phyloP scores from a whole-genome alignment of 108 stramenopile genomes.

The Cyclostephanos tholiformis region DNA sequence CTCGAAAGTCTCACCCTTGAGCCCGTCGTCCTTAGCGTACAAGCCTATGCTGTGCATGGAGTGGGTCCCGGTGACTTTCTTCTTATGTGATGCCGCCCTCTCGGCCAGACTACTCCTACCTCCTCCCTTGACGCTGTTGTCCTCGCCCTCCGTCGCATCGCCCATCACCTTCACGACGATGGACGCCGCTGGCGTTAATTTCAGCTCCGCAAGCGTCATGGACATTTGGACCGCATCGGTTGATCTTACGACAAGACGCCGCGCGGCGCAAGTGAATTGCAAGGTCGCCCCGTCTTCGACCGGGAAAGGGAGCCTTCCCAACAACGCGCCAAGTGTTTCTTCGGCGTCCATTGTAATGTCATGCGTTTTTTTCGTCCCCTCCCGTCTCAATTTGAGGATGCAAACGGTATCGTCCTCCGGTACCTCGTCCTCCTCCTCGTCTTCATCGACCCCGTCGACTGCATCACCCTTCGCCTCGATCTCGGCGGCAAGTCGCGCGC shows the following conservation, averaged over 20 bases:
- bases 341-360: slow-evolving; percentile 57
- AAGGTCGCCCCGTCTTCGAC: slow-evolving; percentile 55
- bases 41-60: slow-evolving; percentile 91
- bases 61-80: slow-evolving; percentile 78
- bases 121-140: slow-evolving; percentile 9
- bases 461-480: slow-evolving; percentile 38
- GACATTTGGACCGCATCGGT: slow-evolving; percentile 59
- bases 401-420: slow-evolving; percentile 46
- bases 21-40: slow-evolving; percentile 83
- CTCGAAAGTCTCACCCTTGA: slow-evolving; percentile 82
- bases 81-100: slow-evolving; percentile 60
- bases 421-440: slow-evolving; percentile 38
- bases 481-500: slow-evolving; percentile 50
- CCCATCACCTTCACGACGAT: slow-evolving; percentile 67
- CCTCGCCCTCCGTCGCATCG: slow-evolving; percentile 17
- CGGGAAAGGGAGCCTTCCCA: slow-evolving; percentile 51
- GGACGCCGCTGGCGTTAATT: slow-evolving; percentile 63
- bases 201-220: slow-evolving; percentile 58
- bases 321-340: slow-evolving; percentile 55
- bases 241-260: slow-evolving; percentile 71
- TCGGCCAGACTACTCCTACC: slow-evolving; percentile 51
- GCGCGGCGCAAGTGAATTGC: slow-evolving; percentile 82
- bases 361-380: slow-evolving; percentile 76
- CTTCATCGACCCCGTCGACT: slow-evolving; percentile 46
- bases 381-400: slow-evolving; percentile 56